Percentiles rank a stretch among this genome's conserved stretches.
Conservation (phyloP, 2,329 filamentous ascomycete genomes). For the Hypoxylon sp. region DNA sequence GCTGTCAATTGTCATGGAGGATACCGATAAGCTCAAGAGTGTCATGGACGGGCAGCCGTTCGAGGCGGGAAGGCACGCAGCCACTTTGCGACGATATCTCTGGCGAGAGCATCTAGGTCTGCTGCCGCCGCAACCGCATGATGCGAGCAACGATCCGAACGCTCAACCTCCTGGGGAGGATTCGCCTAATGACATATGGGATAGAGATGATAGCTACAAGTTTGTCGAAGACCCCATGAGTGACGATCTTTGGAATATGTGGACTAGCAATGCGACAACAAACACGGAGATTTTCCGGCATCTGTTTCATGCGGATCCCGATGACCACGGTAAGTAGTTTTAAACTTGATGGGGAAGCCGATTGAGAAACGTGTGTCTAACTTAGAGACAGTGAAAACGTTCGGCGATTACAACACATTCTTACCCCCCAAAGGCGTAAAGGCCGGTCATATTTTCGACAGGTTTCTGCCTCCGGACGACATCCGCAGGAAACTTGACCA, state of each 20-base stretch:
- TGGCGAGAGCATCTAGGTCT: constrained; percentile 94
- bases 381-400: constrained; percentile 78
- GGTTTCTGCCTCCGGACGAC: constrained; percentile 79
- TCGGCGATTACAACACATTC: constrained; percentile 90
- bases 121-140: constrained; percentile 78
- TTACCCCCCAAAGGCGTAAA: constrained; percentile 78
- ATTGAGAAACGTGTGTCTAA: constrained; percentile 23
- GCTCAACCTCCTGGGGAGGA: constrained; percentile 78
- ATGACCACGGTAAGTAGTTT: constrained; percentile 76
- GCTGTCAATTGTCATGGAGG: constrained; percentile 90
- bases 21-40: constrained; percentile 78
- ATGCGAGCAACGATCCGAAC: constrained; percentile 77
- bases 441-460: constrained; percentile 88
- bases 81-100: constrained; percentile 83
- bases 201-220: constrained; percentile 72
- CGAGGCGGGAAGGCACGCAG: constrained; percentile 84
- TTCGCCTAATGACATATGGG: constrained; percentile 74
- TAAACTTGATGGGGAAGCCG: not conserved
- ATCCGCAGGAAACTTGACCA: constrained; percentile 82
- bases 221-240: constrained; percentile 80
- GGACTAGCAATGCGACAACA: constrained; percentile 76
- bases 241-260: constrained; percentile 76
- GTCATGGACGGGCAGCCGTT: constrained; percentile 85
- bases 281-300: constrained; percentile 85
- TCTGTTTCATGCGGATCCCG: constrained; percentile 89